Percentiles rank a stretch among this genome's conserved stretches.
These are phyloP conservation scores for Didymellaceae sp. DNA, from an alignment of 2,329 filamentous ascomycete species.

Conservation along the genomic window DNA sequence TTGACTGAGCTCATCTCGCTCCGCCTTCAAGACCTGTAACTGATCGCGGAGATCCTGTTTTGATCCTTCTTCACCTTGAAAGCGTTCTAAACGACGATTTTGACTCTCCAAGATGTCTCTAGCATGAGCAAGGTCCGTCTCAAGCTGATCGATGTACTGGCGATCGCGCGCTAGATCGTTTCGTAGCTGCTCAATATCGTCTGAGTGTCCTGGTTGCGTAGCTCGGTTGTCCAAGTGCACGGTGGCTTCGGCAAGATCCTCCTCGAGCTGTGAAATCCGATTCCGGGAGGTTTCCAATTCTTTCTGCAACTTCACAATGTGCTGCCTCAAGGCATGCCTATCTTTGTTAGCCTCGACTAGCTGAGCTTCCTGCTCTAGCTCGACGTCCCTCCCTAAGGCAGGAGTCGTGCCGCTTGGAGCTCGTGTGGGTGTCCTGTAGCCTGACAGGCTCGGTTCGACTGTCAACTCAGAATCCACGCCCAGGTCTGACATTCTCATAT, in stretches of 20 bases:
- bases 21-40: conserved; percentile 56
- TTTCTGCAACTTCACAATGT: conserved; percentile 48
- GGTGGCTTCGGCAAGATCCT: conserved; percentile 56
- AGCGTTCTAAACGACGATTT: conserved; percentile 54
- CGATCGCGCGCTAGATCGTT: conserved; percentile 54
- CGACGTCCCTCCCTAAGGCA: conserved; percentile 49
- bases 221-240: conserved; percentile 53
- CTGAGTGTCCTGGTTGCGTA: conserved; percentile 47
- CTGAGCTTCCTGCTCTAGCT: conserved; percentile 58
- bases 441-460: conserved; percentile 40
- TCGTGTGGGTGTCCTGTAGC: conserved; percentile 43
- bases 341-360: conserved; percentile 57
- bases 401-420: conserved; percentile 37
- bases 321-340: conserved; percentile 52
- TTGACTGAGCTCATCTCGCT: conserved; percentile 57
- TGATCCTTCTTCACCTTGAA: conserved; percentile 50
- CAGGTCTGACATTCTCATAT: conserved; percentile 44
- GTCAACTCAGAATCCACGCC: conserved; percentile 46
- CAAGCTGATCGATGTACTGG: conserved; percentile 59
- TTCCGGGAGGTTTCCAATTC: conserved; percentile 52
- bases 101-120: conserved; percentile 54
- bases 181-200: conserved; percentile 53
- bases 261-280: conserved; percentile 54
- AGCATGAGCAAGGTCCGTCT: conserved; percentile 54
- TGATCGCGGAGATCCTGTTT: conserved; percentile 60